A percentile compares a stretch with the other conserved stretches of the same genome.
Evolutionary conservation across 257 asterid genomes (phyloP).

Genomic region (Rhazya stricta): DNA sequence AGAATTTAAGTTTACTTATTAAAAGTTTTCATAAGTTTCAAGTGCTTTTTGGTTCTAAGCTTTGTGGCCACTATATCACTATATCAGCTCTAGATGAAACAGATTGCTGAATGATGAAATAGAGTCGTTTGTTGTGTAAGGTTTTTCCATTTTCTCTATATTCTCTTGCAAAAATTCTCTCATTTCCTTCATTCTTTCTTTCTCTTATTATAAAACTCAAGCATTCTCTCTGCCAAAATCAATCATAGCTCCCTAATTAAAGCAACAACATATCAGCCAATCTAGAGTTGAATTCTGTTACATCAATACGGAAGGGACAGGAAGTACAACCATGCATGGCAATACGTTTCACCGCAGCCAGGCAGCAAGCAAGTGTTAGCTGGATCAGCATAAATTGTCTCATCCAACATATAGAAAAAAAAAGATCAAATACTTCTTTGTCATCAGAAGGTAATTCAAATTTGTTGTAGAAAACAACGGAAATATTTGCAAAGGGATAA

Average conservation of each 20-base stretch:
- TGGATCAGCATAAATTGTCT: neutral
- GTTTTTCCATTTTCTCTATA: neutral
- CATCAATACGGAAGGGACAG: neutral
- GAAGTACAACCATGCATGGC: neutral
- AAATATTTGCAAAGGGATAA: slow-evolving; percentile 8
- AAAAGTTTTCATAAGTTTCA: neutral
- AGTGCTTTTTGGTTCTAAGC: neutral
- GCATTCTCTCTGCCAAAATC: neutral
- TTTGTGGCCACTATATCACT: neutral
- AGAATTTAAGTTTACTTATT: neutral
- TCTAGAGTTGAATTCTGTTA: neutral
- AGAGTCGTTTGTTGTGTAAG: neutral
- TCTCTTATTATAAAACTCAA: neutral
- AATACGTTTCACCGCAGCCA: neutral
- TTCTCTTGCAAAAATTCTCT: neutral
- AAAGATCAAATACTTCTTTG: neutral
- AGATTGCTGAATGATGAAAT: neutral
- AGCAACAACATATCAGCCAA: neutral
- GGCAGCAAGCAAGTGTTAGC: neutral
- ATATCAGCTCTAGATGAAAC: neutral
- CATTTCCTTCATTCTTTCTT: neutral
- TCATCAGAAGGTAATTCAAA: neutral
- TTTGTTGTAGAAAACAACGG: neutral
- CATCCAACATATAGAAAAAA: too few relatives aligned
- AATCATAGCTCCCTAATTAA: neutral